phyloP scores from a whole-genome alignment of 441 rosid species.

The Populus hybrid region DNA sequence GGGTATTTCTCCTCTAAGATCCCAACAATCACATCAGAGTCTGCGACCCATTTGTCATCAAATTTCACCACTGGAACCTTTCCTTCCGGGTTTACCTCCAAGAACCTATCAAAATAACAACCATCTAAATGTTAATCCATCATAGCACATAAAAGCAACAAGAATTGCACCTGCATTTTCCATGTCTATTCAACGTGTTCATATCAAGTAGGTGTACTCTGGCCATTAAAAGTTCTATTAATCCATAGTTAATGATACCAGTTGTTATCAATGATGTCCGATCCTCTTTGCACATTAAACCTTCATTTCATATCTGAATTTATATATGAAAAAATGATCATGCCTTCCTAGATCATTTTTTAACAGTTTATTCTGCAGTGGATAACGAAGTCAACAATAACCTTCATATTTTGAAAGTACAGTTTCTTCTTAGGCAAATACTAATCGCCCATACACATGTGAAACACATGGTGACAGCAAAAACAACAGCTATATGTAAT shows the following conservation, averaged over 20 bases:
- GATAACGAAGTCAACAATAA: neutral
- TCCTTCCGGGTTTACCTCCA: conserved; percentile 78
- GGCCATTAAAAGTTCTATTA: neutral
- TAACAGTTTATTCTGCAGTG: neutral
- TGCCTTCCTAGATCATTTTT: neutral
- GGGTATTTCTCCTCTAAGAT: conserved; percentile 83
- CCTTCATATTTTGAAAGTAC: neutral
- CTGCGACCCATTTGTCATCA: conserved; percentile 85
- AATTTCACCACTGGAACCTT: conserved; percentile 75
- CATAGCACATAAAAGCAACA: neutral
- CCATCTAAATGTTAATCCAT: neutral
- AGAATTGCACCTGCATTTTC: neutral
- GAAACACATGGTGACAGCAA: neutral
- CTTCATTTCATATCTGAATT: neutral
- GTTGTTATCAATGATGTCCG: neutral
- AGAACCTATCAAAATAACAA: conserved; percentile 45
- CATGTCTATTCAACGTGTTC: neutral
- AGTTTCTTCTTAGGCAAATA: neutral
- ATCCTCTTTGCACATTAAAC: neutral
- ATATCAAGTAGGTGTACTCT: neutral
- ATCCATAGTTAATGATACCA: neutral
- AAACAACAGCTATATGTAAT: neutral
- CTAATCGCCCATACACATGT: neutral
- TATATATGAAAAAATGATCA: neutral
- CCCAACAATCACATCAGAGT: conserved; percentile 78